Base-by-base conservation (phyloP, 2,329 filamentous ascomycete genomes). In the Aspergillus glaucus region DNA sequence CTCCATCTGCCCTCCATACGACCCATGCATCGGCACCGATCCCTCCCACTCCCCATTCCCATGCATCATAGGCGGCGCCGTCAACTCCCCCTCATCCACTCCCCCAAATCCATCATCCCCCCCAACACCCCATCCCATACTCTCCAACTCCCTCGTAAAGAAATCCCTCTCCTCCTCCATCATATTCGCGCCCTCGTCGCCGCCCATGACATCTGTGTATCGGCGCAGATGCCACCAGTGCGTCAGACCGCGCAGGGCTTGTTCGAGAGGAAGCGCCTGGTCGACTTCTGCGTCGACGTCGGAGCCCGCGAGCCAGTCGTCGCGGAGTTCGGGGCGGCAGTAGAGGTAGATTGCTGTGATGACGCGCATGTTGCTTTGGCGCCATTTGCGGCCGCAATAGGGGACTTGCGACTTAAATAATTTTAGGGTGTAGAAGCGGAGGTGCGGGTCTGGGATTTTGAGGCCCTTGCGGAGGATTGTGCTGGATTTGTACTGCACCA, bases 331-430 rank as follows among this genome's bases (percentile, higher is more conserved):
- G 0, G 92, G 92, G 6, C 90, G 80, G 63, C 92, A 95, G 71
- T 95, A 88, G 44, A 98, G 77, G 68, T 96, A 98, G 1, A 98
- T 88, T 3, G 91, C 90, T 0, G 93, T 98, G 64, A 98, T 98
- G 62, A 97, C 91, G 48, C 92, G 87, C 93, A 98, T 98, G 69
- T 98, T 97, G 59, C 84, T 85, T 73, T 97, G 93, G 12, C 93
- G 85, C 93, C 93, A 98, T 73, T 98, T 98, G 40, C 93, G 85
- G 19, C 93, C 92, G 68, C 92, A 97, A 75, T 95, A 98, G 1
- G 93, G 93, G 4, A 98, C 93, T 69, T 98, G 93, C 52, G 90
- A 93, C 71, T 98, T 98, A 83, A 97, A 97, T 0, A 98, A 79
- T 71, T 98, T 98, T 58, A 98, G 81, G 0, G 93, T 95, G 74